These are phyloP conservation scores for Diaporthe batatas DNA, from an alignment of 2,329 filamentous ascomycete genomes.

Conservation along the genomic window DNA sequence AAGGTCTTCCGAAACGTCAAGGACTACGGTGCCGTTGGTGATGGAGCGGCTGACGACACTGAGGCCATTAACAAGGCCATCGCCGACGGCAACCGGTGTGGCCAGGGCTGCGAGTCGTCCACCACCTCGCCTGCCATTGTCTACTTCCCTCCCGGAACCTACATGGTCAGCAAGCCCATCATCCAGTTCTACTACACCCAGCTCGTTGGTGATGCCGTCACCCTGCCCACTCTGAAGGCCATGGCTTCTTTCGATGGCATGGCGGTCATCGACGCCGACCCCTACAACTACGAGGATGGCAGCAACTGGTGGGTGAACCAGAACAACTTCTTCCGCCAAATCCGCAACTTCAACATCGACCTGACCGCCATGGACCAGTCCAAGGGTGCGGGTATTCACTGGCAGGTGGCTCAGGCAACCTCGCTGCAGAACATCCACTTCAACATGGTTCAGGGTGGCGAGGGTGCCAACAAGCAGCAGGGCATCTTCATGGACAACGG, in stretches of 20 bases:
- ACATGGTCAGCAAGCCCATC: conserved; percentile 83
- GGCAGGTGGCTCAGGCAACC: conserved; percentile 88
- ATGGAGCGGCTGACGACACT: conserved; percentile 83
- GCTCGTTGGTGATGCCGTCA: conserved; percentile 83
- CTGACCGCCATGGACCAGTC: conserved; percentile 73
- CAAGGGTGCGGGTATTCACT: conserved; percentile 80
- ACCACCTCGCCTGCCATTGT: conserved; percentile 88
- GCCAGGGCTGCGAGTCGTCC: conserved; percentile 82
- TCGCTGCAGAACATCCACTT: conserved; percentile 85
- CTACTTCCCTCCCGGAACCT: conserved; percentile 92
- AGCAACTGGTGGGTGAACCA: conserved; percentile 85
- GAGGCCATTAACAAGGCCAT: conserved; percentile 89
- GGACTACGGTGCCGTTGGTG: conserved; percentile 80
- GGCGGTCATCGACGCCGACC: conserved; percentile 89
- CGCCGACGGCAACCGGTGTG: conserved; percentile 82
- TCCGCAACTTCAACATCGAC: conserved; percentile 87
- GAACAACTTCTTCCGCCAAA: conserved; percentile 86
- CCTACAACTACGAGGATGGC: conserved; percentile 76
- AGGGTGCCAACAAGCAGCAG: conserved; percentile 75
- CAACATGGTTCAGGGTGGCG: conserved; percentile 79
- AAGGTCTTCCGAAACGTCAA: conserved; percentile 83
- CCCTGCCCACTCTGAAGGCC: conserved; percentile 82
- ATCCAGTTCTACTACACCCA: conserved; percentile 94
- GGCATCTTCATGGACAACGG: conserved; percentile 90
- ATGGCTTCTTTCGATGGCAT: conserved; percentile 81